Percentiles rank a stretch among this genome's conserved stretches.
phyloP scores from a whole-genome alignment of 1,139 yeast genomes.

The Chernovozyma aurita region DNA sequence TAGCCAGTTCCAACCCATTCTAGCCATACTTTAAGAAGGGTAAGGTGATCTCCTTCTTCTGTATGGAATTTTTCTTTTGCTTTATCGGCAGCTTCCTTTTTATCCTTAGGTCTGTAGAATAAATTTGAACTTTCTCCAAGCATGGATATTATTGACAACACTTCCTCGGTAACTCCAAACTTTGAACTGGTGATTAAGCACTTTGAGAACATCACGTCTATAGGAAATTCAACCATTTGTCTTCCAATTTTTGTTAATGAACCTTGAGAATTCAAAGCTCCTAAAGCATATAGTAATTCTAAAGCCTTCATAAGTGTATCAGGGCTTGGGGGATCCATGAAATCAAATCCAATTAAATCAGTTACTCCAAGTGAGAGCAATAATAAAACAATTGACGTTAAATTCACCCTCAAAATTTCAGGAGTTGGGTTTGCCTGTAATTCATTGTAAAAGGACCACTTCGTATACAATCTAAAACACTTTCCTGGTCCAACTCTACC shows the following conservation, averaged over 20 bases:
- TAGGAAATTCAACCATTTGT: conserved; percentile 88
- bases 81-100: conserved; percentile 60
- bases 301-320: conserved; percentile 71
- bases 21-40: conserved; percentile 68
- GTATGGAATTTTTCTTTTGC: conserved; percentile 52
- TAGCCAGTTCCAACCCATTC: conserved; percentile 72
- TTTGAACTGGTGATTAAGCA: conserved; percentile 61
- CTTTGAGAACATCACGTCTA: conserved; percentile 86
- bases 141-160: conserved; percentile 73
- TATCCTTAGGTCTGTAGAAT: conserved; percentile 71
- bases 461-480: conserved; percentile 84
- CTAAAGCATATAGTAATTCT: conserved; percentile 76
- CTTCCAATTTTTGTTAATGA: conserved; percentile 73
- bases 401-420: conserved; percentile 79
- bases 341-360: conserved; percentile 78
- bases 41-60: conserved; percentile 66
- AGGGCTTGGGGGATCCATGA: conserved; percentile 80
- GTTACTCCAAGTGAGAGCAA: conserved; percentile 78
- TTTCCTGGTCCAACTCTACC: conserved; percentile 97
- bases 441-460: conserved; percentile 79
- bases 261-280: conserved; percentile 82
- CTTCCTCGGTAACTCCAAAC: conserved; percentile 58
- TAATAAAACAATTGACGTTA: conserved; percentile 69
- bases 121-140: conserved; percentile 74
- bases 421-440: conserved; percentile 78